Base-by-base conservation (phyloP, 768 basidiomycete species). In the Strobilomyces confusus region DNA sequence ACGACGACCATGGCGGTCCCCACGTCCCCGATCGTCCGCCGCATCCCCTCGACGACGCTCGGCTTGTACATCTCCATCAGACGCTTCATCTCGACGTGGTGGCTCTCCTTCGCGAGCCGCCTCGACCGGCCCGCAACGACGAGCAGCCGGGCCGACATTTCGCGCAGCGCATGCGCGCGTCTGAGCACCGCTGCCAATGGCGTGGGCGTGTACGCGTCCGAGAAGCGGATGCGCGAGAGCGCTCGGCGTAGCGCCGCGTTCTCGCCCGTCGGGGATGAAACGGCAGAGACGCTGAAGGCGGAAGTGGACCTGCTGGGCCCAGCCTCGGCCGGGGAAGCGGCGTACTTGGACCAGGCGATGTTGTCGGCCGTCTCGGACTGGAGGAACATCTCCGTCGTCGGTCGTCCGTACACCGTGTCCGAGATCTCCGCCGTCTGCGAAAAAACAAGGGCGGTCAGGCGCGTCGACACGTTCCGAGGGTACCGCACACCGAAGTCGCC, bases 281-380 rank as follows among this genome's bases (percentile, higher is more conserved):
- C 12, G 0, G 30, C 19, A 8, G 8, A 26, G 71, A 15, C 15
- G 37, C 9, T 20, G 19, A n/a, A 36, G 34, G 15, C 36, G 15
- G 33, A 8, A 34, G 33, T 14, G 36, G 36, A 6, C 15, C 13
- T 1, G 15, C 36, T 17, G 36, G n/a, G n/a, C n/a, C 15, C 11
- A 30, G 32, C 22, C 38, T 40, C 38, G 38, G 2, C 9, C 4
- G 67, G 9, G 15, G 51, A 14, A 9, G 72, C 55, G 1, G 82
- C 76, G 62, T 84, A 92, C 47, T 75, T 80, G 1, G 72, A 70
- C 91, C 93, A 95, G 1, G 77, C 67, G 45, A 93, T 73, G 57
- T 83, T 82, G 65, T 98, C 95, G 0, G 92, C 93, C 0, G 87
- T 91, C 50, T 90, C 87, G 1, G 89, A 92, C 55, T 86, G 84